Conservation (phyloP, 129 eudicot genomes). For the Sambucus nigra region DNA sequence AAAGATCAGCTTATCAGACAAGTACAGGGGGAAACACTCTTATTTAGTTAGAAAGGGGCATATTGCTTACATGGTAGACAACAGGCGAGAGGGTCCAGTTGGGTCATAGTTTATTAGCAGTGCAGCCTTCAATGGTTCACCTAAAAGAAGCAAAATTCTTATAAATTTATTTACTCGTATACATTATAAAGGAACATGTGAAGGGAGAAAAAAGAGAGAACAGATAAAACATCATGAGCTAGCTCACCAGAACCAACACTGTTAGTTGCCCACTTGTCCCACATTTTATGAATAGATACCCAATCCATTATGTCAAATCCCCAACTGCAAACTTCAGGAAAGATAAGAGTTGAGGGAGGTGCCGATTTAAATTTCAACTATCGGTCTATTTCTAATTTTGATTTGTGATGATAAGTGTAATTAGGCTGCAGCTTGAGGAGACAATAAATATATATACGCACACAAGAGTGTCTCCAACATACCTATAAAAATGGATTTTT, state of each 20-base stretch:
- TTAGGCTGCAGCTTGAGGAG: no score
- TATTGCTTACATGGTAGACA: constrained; percentile 82
- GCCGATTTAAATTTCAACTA: no score
- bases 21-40: no score
- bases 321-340: constrained; percentile 13
- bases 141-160: constrained; percentile 24
- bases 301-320: constrained; percentile 50
- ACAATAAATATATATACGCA: not conserved
- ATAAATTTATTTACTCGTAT: constrained; percentile 2
- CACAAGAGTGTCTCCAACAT: not conserved
- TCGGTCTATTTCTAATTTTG: no score
- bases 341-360: not conserved
- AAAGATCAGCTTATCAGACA: no score
- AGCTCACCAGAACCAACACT: constrained; percentile 59
- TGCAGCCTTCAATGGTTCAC: constrained; percentile 74
- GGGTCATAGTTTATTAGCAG: constrained; percentile 83
- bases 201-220: not conserved
- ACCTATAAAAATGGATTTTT: not conserved
- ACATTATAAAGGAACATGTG: not conserved
- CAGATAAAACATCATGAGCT: not conserved
- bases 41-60: no score
- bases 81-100: constrained; percentile 80
- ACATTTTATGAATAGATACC: constrained; percentile 45
- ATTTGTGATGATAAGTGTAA: no score
- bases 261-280: constrained; percentile 88